A percentile compares a stretch with the other conserved stretches of the same genome.
phyloP scores from a whole-genome alignment of 495 filamentous ascomycete genomes.

The Penicillium verhagenii region DNA sequence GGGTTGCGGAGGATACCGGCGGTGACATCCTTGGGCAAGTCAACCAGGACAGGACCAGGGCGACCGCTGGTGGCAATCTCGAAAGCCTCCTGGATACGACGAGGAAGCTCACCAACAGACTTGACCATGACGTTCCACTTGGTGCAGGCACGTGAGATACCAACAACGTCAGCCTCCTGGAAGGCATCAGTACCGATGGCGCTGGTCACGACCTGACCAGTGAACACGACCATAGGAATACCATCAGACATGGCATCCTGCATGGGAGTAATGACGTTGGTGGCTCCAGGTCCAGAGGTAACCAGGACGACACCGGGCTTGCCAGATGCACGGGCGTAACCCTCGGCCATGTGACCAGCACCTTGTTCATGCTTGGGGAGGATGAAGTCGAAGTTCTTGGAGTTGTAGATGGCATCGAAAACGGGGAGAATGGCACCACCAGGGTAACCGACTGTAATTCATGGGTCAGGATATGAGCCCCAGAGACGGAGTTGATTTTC shows the following conservation, averaged over 20 bases:
- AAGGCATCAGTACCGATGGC: constrained; percentile 62
- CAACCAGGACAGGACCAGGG: constrained; percentile 62
- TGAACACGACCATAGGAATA: constrained; percentile 63
- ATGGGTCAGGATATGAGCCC: not conserved
- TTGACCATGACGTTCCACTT: constrained; percentile 68
- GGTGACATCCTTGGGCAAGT: constrained; percentile 61
- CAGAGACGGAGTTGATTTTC: not conserved
- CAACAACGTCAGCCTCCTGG: constrained; percentile 64
- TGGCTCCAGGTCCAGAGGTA: constrained; percentile 64
- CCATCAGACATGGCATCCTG: constrained; percentile 63
- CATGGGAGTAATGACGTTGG: constrained; percentile 62
- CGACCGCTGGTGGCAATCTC: constrained; percentile 60
- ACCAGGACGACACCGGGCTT: constrained; percentile 64
- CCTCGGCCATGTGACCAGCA: constrained; percentile 65
- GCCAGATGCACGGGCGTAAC: constrained; percentile 61
- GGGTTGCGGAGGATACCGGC: constrained; percentile 51
- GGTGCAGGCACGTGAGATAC: constrained; percentile 60
- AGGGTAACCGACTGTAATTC: constrained; percentile 29
- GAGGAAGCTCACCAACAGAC: constrained; percentile 57
- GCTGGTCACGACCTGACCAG: constrained; percentile 57
- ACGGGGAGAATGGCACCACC: constrained; percentile 52
- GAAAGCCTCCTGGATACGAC: constrained; percentile 61
- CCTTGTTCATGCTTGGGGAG: constrained; percentile 64
- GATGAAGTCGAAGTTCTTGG: constrained; percentile 61
- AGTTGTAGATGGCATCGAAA: constrained; percentile 66